A percentile compares a stretch with the other conserved stretches of the same genome.
phyloP scores from a whole-genome alignment of 2,329 filamentous ascomycete genomes.

The Chaetomium sp. region DNA sequence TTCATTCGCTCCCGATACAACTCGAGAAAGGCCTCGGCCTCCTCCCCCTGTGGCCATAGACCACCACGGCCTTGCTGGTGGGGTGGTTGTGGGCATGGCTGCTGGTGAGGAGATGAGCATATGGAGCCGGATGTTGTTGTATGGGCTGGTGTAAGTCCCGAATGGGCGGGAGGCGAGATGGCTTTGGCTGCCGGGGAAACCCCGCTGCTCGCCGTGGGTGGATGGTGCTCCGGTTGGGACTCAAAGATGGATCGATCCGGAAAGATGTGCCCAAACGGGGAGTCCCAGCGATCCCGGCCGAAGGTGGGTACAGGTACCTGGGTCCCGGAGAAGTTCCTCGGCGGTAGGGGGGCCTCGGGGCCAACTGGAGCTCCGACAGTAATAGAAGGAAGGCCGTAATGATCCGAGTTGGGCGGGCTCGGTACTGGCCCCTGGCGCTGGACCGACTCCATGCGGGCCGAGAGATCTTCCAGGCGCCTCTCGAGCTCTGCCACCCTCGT shows the following conservation, averaged over 20 bases:
- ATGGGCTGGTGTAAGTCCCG: not conserved
- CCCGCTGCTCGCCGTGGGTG: not conserved
- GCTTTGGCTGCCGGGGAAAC: not conserved
- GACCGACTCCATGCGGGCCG: constrained; percentile 46
- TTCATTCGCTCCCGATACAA: constrained; percentile 42
- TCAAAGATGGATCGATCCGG: constrained; percentile 25
- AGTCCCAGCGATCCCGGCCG: constrained; percentile 22
- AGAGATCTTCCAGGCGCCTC: constrained; percentile 53
- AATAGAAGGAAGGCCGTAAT: not conserved
- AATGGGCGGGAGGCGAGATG: not conserved
- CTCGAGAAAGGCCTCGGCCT: constrained; percentile 46
- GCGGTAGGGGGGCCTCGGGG: not conserved
- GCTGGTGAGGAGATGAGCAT: not conserved
- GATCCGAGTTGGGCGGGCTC: constrained; percentile 30
- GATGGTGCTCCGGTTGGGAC: not conserved
- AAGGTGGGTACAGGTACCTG: not conserved
- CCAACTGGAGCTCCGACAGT: not conserved
- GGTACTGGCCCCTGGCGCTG: constrained; percentile 22
- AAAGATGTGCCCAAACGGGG: constrained; percentile 44
- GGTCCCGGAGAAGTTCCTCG: not conserved
- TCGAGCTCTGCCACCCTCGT: constrained; percentile 55
- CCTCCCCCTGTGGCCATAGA: constrained; percentile 47
- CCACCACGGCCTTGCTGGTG: constrained; percentile 26
- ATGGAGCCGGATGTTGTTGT: not conserved
- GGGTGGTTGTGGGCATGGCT: not conserved